Base-by-base conservation (phyloP, 2,329 filamentous ascomycete species). In the Phoma herbarum region DNA sequence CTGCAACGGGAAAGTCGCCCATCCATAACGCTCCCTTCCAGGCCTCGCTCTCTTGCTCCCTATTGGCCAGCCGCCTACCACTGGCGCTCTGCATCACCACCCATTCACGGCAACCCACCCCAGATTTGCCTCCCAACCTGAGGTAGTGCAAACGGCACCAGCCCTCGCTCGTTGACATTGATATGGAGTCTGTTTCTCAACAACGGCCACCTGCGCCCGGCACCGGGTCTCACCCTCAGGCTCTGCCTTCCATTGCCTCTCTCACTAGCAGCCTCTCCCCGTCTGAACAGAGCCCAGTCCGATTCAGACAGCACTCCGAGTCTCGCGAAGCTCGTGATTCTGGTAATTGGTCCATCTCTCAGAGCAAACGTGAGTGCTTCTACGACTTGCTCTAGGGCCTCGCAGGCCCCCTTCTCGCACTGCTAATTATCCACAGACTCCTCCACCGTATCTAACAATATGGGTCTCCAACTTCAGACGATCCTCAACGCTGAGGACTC, bases 281-380 rank as follows among this genome's bases (percentile, higher is more conserved):
- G 9, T 45, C 71, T 18, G 75, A 77, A 51, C 72, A 75, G 57
- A 73, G 69, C 52, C 72, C 74, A 20, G 63, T 69, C 37, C 74
- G 66, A 43, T 67, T 68, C 42, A 68, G 70, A 53, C 76, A 77
- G 48, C 69, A 70, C 8, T 68, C 73, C 4, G 74, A 77, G 59
- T 81, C 83, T 69, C 81, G 84, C 29, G 75, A 77, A 57, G 82
- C 84, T 66, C 82, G 84, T 59, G 84, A 86, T 70, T 86, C 84
- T 22, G 84, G 85, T 60, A 85, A 83, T 70, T 86, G 84, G 84
- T 85, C 84, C 52, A 83, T 85, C 67, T 82, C 84, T 59, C 84
- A 84, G 66, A 85, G 83, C 73, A 84, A 84, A 70, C 82, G 84
- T 85, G 76, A 71, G 72, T 60, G 26, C 25, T 54, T 46, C 52